phyloP scores from a whole-genome alignment of 768 basidiomycete species.

The Lentinula lateritia region DNA sequence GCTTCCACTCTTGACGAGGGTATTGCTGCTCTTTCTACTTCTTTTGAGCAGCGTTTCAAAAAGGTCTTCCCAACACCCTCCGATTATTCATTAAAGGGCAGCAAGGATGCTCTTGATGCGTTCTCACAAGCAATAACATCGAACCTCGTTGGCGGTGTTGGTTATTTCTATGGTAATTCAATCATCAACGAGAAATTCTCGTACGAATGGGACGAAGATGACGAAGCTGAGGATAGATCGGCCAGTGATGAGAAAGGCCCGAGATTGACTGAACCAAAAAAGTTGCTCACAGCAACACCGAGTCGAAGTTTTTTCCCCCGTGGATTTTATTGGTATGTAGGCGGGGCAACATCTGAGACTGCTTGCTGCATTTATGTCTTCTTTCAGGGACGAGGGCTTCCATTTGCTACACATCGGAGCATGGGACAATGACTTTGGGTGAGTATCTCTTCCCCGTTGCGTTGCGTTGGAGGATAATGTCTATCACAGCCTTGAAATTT shows the following conservation, averaged over 20 bases:
- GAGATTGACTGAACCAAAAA: constrained; percentile 64
- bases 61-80: constrained; percentile 62
- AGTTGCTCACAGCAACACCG: constrained; percentile 86
- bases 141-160: constrained; percentile 88
- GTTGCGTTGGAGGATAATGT: not conserved
- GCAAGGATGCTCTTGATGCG: constrained; percentile 42
- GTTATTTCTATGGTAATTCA: constrained; percentile 90
- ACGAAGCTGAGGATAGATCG: constrained; percentile 28
- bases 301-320: constrained; percentile 96
- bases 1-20: constrained; percentile 64
- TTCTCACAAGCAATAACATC: constrained; percentile 91
- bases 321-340: constrained; percentile 86
- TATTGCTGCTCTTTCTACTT: constrained; percentile 55
- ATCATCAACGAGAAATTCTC: constrained; percentile 82
- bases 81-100: constrained; percentile 42
- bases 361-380: not conserved
- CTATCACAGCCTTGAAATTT: constrained; percentile 68
- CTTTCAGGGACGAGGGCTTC: constrained; percentile 90
- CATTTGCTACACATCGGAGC: constrained; percentile 87
- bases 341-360: not conserved
- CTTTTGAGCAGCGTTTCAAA: constrained; percentile 66
- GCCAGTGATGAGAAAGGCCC: constrained; percentile 47
- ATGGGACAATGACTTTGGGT: constrained; percentile 90
- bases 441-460: not conserved
- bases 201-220: constrained; percentile 86